Conservation (phyloP, 176 grass and related monocot genomes). For the Coix lacrymajobi region DNA sequence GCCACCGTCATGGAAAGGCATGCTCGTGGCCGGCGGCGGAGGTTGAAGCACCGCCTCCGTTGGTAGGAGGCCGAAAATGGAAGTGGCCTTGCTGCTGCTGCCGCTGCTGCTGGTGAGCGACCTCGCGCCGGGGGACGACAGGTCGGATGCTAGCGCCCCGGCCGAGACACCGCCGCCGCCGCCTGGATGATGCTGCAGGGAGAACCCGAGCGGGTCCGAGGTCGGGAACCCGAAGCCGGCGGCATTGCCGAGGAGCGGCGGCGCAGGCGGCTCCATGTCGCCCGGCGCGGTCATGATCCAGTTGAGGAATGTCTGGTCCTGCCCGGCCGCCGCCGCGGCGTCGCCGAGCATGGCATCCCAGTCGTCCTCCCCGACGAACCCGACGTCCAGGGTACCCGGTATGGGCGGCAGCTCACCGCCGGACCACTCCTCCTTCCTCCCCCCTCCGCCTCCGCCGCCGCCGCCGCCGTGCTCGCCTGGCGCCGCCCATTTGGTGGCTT, state of each 20-base stretch:
- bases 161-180: background rate
- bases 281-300: constrained; percentile 67
- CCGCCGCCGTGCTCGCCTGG: constrained; percentile 6
- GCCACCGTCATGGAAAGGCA: constrained; percentile 33
- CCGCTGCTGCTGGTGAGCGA: constrained; percentile 26
- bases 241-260: constrained; percentile 25
- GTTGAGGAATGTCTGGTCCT: constrained; percentile 63
- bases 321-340: constrained; percentile 21
- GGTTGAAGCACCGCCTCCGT: background rate
- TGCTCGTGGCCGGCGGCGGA: background rate
- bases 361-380: constrained; percentile 29
- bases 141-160: background rate
- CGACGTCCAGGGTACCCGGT: constrained; percentile 30
- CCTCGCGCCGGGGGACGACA: constrained; percentile 12
- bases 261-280: background rate
- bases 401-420: constrained; percentile 47
- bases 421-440: constrained; percentile 45
- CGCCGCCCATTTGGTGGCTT: constrained; percentile 31
- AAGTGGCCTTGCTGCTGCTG: constrained; percentile 23
- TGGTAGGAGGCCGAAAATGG: background rate
- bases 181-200: constrained; percentile 23
- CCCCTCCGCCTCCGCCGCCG: background rate
- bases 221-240: constrained; percentile 41
- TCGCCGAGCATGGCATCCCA: constrained; percentile 64
- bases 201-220: constrained; percentile 31